Conservation (phyloP, 139 green algal genomes). For the Chlamydomonas incerta region DNA sequence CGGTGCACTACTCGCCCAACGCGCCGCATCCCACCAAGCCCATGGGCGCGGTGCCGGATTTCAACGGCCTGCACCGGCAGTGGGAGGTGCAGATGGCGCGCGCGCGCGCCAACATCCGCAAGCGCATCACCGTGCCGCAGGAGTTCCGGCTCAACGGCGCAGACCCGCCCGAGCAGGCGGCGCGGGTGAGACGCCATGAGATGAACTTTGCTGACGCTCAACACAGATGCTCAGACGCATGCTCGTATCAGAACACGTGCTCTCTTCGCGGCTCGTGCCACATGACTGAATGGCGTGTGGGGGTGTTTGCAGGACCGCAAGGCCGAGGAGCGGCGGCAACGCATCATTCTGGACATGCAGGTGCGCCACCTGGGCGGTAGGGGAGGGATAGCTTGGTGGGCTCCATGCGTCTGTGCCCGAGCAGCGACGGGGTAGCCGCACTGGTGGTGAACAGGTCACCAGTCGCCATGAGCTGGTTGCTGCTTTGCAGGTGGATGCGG, state of each 20-base stretch:
- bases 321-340: constrained; percentile 57
- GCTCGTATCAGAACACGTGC: too few relatives aligned
- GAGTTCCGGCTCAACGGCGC: constrained; percentile 59
- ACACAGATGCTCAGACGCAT: too few relatives aligned
- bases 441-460: too few relatives aligned
- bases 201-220: too few relatives aligned
- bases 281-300: too few relatives aligned
- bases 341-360: constrained; percentile 65
- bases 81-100: constrained; percentile 29
- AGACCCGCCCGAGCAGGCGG: constrained; percentile 36
- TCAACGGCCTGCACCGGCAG: constrained; percentile 56
- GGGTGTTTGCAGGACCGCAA: constrained; percentile 14
- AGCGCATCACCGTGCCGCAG: constrained; percentile 49
- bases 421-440: too few relatives aligned
- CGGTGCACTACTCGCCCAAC: constrained; percentile 14
- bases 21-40: constrained; percentile 37
- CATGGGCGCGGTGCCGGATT: constrained; percentile 60
- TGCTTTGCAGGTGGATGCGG: constrained; percentile 45
- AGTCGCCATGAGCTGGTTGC: too few relatives aligned
- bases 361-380: not conserved
- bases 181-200: not conserved
- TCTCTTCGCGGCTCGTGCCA: too few relatives aligned
- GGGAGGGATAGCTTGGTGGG: too few relatives aligned
- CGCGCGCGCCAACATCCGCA: constrained; percentile 32
- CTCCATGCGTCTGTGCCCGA: too few relatives aligned